phyloP scores from a whole-genome alignment of 108 stramenopile species.

The Cyclotella sp. region DNA sequence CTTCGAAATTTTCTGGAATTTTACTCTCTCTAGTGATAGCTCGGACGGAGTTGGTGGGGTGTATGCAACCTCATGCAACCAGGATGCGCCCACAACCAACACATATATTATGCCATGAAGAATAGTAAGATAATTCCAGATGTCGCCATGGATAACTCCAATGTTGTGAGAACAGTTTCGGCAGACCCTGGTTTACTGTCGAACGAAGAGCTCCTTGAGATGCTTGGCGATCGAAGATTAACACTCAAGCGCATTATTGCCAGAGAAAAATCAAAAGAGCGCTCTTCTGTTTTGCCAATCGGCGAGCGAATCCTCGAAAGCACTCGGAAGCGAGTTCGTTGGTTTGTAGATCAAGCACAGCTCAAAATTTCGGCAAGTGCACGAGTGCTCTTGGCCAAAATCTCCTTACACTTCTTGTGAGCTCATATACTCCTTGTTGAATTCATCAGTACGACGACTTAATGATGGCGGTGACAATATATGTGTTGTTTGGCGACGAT shows the following conservation, averaged over 20 bases:
- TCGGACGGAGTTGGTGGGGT: no score
- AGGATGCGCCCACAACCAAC: no score
- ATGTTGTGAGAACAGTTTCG: conserved; percentile 50
- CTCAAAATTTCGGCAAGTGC: conserved; percentile 60
- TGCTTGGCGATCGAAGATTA: conserved; percentile 32
- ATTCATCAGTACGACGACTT: conserved; percentile 53
- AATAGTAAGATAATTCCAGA: conserved; percentile 4
- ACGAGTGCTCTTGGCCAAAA: neutral
- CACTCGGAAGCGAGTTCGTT: conserved; percentile 35
- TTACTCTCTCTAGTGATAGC: no score
- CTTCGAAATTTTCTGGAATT: no score
- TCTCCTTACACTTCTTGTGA: neutral
- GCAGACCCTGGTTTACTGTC: conserved; percentile 58
- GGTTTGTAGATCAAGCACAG: conserved; percentile 55
- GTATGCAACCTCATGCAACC: no score
- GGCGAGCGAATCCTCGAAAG: conserved; percentile 5
- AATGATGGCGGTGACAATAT: conserved; percentile 71
- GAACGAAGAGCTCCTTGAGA: conserved; percentile 49
- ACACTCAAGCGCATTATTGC: conserved; percentile 50
- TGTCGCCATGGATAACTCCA: neutral
- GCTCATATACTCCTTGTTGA: neutral
- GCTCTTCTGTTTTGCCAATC: neutral
- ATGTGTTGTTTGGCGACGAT: conserved; percentile 70
- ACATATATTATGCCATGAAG: neutral
- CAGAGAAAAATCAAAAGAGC: conserved; percentile 17